Conservation (phyloP, 192 early-diverging fungal genomes). For the Entomortierella chlamydospora region DNA sequence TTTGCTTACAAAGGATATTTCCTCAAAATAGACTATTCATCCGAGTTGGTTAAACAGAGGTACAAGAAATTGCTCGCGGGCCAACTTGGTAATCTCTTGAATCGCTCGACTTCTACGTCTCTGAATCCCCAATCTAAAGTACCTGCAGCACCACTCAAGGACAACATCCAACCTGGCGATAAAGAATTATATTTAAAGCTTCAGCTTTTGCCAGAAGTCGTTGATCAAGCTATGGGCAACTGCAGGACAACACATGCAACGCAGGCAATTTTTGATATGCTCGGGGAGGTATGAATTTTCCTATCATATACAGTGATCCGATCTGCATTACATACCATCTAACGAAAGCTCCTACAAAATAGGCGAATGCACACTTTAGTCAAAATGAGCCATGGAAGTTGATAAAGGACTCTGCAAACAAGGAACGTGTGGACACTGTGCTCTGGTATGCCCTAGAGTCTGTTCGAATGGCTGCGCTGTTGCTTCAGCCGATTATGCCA, state of each 20-base stretch:
- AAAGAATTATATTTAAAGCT: slow-evolving; percentile 45
- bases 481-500: slow-evolving; percentile 91
- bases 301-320: too few relatives aligned
- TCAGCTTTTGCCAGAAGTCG: slow-evolving; percentile 40
- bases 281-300: slow-evolving; percentile 61
- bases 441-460: slow-evolving; percentile 85
- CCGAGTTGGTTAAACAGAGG: slow-evolving; percentile 69
- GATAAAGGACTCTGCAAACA: slow-evolving; percentile 60
- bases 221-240: slow-evolving; percentile 49
- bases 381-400: slow-evolving; percentile 85
- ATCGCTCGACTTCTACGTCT: slow-evolving; percentile 69
- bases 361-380: slow-evolving; percentile 81
- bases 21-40: slow-evolving; percentile 87
- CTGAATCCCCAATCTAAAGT: slow-evolving; percentile 63
- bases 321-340: background rate
- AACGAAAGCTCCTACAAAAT: background rate
- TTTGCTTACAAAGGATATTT: too few relatives aligned
- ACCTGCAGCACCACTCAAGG: slow-evolving; percentile 39
- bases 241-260: slow-evolving; percentile 35
- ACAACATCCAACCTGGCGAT: slow-evolving; percentile 34
- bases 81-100: slow-evolving; percentile 86
- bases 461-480: slow-evolving; percentile 74
- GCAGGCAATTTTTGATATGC: slow-evolving; percentile 67
- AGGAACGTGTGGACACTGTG: slow-evolving; percentile 66
- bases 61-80: slow-evolving; percentile 85